These are phyloP conservation scores for Castanopsis chinensis DNA, from an alignment of 306 rosid genomes.

Conservation along the genomic window DNA sequence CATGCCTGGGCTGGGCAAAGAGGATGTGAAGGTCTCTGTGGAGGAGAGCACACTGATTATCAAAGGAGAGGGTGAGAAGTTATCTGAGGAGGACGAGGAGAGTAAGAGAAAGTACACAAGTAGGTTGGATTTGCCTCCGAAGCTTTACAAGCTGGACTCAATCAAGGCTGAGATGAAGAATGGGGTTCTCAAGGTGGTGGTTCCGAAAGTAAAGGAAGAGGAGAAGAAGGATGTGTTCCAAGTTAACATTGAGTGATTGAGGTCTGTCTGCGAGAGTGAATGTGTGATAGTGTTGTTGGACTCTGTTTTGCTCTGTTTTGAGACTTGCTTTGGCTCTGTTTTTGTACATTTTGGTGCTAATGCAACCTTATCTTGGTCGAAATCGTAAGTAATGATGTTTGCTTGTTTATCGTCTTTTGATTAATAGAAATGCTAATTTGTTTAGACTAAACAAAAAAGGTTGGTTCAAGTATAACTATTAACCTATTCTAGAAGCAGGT, in stretches of 20 bases:
- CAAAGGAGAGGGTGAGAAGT: slow-evolving; percentile 50
- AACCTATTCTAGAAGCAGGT: too few relatives aligned
- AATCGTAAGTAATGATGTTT: too few relatives aligned
- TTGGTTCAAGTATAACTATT: too few relatives aligned
- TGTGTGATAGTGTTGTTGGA: neutral
- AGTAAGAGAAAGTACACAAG: slow-evolving; percentile 44
- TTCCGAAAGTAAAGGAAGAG: slow-evolving; percentile 62
- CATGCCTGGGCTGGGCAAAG: slow-evolving; percentile 74
- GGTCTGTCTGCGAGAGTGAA: too few relatives aligned
- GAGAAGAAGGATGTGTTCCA: slow-evolving; percentile 48
- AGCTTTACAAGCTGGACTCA: slow-evolving; percentile 45
- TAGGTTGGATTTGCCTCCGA: slow-evolving; percentile 57
- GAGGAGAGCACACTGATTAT: slow-evolving; percentile 64
- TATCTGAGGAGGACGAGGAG: slow-evolving; percentile 32
- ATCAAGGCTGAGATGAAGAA: slow-evolving; percentile 84
- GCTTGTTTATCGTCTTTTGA: too few relatives aligned
- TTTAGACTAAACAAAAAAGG: too few relatives aligned
- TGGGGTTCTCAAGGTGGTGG: slow-evolving; percentile 60
- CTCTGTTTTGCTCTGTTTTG: neutral
- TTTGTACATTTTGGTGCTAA: too few relatives aligned
- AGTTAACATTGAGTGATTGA: slow-evolving; percentile 30
- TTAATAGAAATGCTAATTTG: too few relatives aligned
- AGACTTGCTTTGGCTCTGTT: too few relatives aligned
- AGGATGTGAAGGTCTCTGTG: slow-evolving; percentile 62
- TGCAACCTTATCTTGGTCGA: too few relatives aligned